Base-by-base conservation (phyloP, 768 basidiomycete species). In the Plicaturopsis crispa region DNA sequence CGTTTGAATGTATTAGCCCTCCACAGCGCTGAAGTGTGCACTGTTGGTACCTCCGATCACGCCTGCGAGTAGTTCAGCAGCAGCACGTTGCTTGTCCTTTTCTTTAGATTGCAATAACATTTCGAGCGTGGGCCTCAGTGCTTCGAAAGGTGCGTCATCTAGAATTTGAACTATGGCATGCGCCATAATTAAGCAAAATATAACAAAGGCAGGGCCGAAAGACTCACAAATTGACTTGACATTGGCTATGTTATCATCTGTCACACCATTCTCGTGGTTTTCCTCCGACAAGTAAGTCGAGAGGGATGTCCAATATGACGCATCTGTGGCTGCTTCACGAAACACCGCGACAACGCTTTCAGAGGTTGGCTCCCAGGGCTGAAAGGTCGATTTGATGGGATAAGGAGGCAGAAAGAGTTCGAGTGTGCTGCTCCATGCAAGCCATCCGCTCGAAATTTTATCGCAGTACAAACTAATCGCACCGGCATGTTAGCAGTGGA, bases 81-180 rank as follows among this genome's bases (percentile, higher is more conserved):
- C 80, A 3, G 86, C 89, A 21, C 91, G 70, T 53, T 89, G 89
- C 61, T 90, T 88, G 60, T 93, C 84, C 43, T 87, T 81, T 46
- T 86, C 79, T 44, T 81, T 75, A 49, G 86, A 73, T 6, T 59
- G 55, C 14, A 90, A 61, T n/a, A 85, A 59, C 22, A 67, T 67
- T 39, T 82, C 79, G 24, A 89, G 52, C 1, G 74, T 70, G 0
- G 79, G 78, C 42, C 65, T 70, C 42, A 88, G 61, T 1, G 66
- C 66, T 38, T 75, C 67, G 38, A 87, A 74, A 1, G 84, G 79
- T 39, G 74, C 75, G 46, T 82, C 78, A 49, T 82, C 83, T n/a
- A 85, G 68, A 13, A 91, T 52, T 66, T 92, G 88, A 53, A 84
- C 80, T 84, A 43, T 41, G 55, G 36, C 11, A 32, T 6, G 21